Evolutionary conservation across 257 asterid species (phyloP), one percentile per base, ranked within the genome.

Genomic region (Ilex aquifolium): DNA sequence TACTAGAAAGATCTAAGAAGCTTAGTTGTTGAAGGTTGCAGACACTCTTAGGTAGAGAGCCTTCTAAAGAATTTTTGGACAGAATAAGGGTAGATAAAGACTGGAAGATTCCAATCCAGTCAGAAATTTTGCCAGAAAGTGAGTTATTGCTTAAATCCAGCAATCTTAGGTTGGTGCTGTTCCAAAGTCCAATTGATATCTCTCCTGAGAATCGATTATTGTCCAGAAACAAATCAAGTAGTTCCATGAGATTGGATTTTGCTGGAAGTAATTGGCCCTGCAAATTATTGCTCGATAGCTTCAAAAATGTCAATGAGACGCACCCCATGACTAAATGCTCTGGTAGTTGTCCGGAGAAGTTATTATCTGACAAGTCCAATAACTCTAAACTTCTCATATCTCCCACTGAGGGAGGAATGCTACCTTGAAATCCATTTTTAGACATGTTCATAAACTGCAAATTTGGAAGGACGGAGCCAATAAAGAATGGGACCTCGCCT

Each of bases 381-480:
- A 44, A 5, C 0, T 8, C 0, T 36, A 74, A 31, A 13, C 10
- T 1, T 49, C 1, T 32, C 79, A 74, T 60, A 16, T 65, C 29
- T 6, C 79, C 72, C 13, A 74, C 11, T 3, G 72, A 69, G 49
- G 68, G 27, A 74, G 7, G n/a, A n/a, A n/a, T n/a, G n/a, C n/a
- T n/a, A n/a, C n/a, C n/a, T n/a, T n/a, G n/a, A n/a, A n/a, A n/a
- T 6, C 21, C 48, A 61, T 74, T 74, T 10, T 5, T 12, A 32
- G 76, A 69, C 67, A 65, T 44, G 70, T 75, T 66, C 50, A 75
- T 67, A 46, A 13, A 32, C 30, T 1, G 2, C 67, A 75, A 66
- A 17, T 62, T 70, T 8, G 80, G 80, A 42, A 62, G n/a, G 10
- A 44, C 21, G 16, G 59, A 56, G 29, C 80, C 76, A 0, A 75